A percentile compares a stretch with the other conserved stretches of the same genome.
Conservation (phyloP, 2,329 filamentous ascomycete species). For the Microdochium paspali region DNA sequence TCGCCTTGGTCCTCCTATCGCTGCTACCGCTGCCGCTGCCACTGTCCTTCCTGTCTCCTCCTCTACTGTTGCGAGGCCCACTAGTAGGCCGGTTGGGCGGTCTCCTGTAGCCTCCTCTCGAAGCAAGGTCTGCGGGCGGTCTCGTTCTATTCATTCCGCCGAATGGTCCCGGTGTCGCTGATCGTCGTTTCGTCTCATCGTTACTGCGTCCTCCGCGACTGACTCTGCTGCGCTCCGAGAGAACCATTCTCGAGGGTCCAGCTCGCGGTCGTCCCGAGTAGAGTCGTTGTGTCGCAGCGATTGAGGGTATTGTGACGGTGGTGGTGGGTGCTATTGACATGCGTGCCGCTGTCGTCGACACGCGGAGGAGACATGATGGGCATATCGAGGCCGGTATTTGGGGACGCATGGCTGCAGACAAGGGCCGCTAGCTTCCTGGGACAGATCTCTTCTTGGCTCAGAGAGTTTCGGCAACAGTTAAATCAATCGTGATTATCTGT, state of each 20-base stretch:
- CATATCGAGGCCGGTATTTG: constrained; percentile 10
- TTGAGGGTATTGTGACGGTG: constrained; percentile 7
- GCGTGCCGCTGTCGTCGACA: constrained; percentile 5
- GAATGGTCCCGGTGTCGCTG: constrained; percentile 37
- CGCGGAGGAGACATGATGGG: constrained; percentile 16
- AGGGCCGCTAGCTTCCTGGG: too few relatives aligned
- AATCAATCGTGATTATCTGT: too few relatives aligned
- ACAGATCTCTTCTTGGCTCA: too few relatives aligned
- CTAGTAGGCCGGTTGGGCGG: constrained; percentile 22
- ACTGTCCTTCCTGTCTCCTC: constrained; percentile 30
- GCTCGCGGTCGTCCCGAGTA: constrained; percentile 9
- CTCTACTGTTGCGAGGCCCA: constrained; percentile 1
- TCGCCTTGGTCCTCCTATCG: constrained; percentile 60
- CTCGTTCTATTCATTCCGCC: constrained; percentile 46
- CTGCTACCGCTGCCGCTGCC: too few relatives aligned
- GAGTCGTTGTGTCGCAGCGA: constrained; percentile 2
- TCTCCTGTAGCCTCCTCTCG: constrained; percentile 11
- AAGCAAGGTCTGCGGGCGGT: constrained; percentile 21
- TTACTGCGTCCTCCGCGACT: constrained; percentile 16
- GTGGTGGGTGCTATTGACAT: constrained; percentile 8
- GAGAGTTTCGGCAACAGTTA: too few relatives aligned
- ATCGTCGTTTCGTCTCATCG: constrained; percentile 25
- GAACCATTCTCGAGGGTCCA: constrained; percentile 46
- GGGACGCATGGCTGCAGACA: neutral
- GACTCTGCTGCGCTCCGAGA: constrained; percentile 34